These are phyloP conservation scores for Puccinia sorghi DNA, from an alignment of 1,284 basidiomycete genomes.

Conservation along the genomic window DNA sequence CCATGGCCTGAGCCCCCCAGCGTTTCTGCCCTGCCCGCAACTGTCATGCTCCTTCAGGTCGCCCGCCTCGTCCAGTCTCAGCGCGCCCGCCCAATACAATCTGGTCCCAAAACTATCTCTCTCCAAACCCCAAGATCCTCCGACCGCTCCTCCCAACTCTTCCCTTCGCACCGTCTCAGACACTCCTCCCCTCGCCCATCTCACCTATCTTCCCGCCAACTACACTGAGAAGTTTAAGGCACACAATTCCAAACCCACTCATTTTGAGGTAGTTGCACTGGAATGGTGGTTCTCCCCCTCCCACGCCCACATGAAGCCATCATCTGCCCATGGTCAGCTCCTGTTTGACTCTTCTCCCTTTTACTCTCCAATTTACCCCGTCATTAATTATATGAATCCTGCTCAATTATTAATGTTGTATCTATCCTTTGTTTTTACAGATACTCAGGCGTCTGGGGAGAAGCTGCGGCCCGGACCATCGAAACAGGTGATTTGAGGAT, in stretches of 20 bases:
- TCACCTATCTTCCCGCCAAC: background rate
- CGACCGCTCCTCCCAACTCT: background rate
- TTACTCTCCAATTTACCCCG: background rate
- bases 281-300: background rate
- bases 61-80: background rate
- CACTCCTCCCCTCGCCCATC: background rate
- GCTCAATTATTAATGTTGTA: no score
- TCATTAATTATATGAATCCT: background rate
- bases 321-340: background rate
- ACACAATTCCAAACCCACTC: background rate
- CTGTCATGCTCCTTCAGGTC: constrained; percentile 2
- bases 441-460: background rate
- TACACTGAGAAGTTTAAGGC: background rate
- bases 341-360: background rate
- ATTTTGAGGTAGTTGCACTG: background rate
- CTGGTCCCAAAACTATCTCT: background rate
- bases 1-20: background rate
- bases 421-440: background rate
- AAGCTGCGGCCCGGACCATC: constrained; percentile 21
- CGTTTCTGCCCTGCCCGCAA: background rate
- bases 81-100: background rate
- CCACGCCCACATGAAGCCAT: background rate
- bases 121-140: background rate
- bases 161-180: background rate
- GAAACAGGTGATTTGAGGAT: constrained; percentile 14